Conservation (phyloP, 495 filamentous ascomycete species). For the Annulohypoxylon maeteangense region DNA sequence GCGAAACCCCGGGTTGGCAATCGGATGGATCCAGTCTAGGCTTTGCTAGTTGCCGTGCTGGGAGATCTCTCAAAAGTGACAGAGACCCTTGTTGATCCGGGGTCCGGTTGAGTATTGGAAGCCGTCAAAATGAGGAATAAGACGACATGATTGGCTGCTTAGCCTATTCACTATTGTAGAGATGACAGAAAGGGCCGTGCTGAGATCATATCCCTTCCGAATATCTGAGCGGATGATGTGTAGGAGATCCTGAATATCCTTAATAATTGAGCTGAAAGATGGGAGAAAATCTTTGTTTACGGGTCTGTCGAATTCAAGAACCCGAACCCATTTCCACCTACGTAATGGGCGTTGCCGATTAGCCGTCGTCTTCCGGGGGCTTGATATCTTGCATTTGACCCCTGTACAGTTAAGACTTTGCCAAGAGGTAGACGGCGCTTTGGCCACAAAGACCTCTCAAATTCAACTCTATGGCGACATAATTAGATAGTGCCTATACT, state of each 20-base stretch:
- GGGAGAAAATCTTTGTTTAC: not conserved
- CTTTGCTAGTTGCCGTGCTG: constrained; percentile 23
- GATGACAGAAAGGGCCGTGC: not conserved
- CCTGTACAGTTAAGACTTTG: constrained; percentile 37
- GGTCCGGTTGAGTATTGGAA: not conserved
- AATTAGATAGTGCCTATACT: not conserved
- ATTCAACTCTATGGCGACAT: constrained; percentile 16
- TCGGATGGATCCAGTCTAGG: constrained; percentile 14
- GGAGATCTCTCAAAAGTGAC: constrained; percentile 30
- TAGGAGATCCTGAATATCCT: constrained; percentile 4
- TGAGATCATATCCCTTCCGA: constrained; percentile 11
- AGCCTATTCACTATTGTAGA: not conserved
- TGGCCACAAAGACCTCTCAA: constrained; percentile 11
- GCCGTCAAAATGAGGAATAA: constrained; percentile 6
- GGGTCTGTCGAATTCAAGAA: constrained; percentile 27
- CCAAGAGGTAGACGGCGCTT: constrained; percentile 42
- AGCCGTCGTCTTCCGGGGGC: constrained; percentile 10
- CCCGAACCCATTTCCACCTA: constrained; percentile 39
- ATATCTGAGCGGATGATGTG: not conserved
- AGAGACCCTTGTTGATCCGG: constrained; percentile 32
- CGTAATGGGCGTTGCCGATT: constrained; percentile 14
- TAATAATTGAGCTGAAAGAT: not conserved
- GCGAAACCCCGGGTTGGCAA: constrained; percentile 17
- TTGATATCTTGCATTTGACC: constrained; percentile 27
- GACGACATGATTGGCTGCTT: constrained; percentile 27